Conservation (phyloP, 805 yeast species). For the Huiozyma naganishii region DNA sequence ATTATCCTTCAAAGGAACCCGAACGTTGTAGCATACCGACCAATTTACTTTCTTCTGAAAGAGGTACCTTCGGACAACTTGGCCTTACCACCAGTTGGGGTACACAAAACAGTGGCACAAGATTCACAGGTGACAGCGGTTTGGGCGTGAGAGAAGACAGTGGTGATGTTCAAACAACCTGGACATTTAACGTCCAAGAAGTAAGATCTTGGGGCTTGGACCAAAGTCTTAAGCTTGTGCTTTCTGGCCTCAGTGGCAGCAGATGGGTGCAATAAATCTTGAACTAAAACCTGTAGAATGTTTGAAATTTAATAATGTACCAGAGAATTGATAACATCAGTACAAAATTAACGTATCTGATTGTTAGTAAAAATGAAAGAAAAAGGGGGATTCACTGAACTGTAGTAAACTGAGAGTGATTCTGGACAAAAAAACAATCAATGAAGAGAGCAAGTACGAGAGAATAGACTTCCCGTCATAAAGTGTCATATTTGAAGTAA, state of each 20-base stretch:
- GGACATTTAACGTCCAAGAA: constrained; percentile 99
- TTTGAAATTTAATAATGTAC: constrained; percentile 1
- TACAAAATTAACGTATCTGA: neutral
- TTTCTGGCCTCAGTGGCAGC: constrained; percentile 93
- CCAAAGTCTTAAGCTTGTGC: constrained; percentile 96
- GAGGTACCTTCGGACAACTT: constrained; percentile 99
- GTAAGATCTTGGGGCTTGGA: constrained; percentile 96
- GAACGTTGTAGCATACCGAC: neutral
- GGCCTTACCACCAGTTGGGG: constrained; percentile 99
- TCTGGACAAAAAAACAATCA: no score
- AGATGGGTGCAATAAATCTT: constrained; percentile 96
- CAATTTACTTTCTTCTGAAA: constrained; percentile 92
- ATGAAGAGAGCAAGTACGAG: no score
- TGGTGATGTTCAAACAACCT: constrained; percentile 98
- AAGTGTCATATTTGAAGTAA: no score
- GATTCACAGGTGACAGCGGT: constrained; percentile 99
- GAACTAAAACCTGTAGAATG: constrained; percentile 77
- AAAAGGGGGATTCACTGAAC: no score
- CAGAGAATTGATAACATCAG: neutral
- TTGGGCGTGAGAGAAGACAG: constrained; percentile 99
- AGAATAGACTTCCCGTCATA: no score
- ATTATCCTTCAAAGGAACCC: no score
- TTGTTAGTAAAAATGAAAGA: neutral
- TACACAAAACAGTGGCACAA: constrained; percentile 95
- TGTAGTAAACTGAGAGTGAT: no score